A percentile compares a stretch with the other conserved stretches of the same genome.
Evolutionary conservation across 1,284 basidiomycete species (phyloP).

Genomic region (Agaricales sp.): DNA sequence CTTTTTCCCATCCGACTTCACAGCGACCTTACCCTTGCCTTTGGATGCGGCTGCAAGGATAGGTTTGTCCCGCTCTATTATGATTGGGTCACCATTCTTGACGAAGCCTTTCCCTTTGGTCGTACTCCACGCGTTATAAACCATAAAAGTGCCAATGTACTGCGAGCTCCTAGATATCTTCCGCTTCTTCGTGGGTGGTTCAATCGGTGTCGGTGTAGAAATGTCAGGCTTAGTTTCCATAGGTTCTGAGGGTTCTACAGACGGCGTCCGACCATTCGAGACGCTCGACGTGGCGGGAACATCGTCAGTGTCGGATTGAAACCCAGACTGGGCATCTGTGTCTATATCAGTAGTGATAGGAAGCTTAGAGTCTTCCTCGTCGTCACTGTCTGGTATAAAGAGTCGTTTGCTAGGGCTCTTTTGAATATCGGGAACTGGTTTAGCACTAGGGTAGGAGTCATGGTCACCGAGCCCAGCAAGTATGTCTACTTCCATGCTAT

Average conservation of each 20-base stretch:
- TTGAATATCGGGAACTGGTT: background rate
- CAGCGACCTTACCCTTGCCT: constrained; percentile 25
- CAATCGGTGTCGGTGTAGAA: background rate
- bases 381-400: constrained; percentile 52
- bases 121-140: constrained; percentile 76
- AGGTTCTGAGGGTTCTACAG: background rate
- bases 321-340: background rate
- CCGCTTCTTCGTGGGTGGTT: background rate
- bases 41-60: constrained; percentile 17
- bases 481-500: too few species aligned
- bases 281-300: background rate
- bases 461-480: too few species aligned
- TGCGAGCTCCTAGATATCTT: constrained; percentile 18
- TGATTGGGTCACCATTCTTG: constrained; percentile 49
- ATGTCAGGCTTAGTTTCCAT: background rate
- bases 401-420: constrained; percentile 22
- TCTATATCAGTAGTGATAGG: background rate
- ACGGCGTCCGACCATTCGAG: background rate
- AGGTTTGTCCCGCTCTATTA: constrained; percentile 43
- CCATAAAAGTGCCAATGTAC: constrained; percentile 60
- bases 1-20: constrained; percentile 32
- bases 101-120: constrained; percentile 64
- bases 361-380: constrained; percentile 28
- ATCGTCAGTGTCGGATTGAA: constrained; percentile 8
- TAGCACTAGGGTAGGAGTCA: too few species aligned